phyloP scores from a whole-genome alignment of 2,329 filamentous ascomycete species.

The Trichophyton rubrum region DNA sequence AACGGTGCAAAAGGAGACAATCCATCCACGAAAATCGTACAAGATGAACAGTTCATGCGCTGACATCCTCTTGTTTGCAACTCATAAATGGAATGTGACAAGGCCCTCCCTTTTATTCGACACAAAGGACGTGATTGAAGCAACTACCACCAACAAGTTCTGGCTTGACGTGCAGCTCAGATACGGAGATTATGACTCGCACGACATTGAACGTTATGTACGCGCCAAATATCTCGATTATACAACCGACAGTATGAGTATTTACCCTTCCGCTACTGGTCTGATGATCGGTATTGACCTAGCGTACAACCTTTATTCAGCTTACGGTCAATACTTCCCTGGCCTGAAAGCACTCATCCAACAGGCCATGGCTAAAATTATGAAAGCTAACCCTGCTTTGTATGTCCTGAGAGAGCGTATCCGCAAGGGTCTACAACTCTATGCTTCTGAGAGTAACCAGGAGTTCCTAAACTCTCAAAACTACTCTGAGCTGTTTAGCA shows the following conservation, averaged over 20 bases:
- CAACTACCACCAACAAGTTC: constrained; percentile 96
- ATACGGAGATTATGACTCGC: constrained; percentile 97
- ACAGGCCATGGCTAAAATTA: constrained; percentile 98
- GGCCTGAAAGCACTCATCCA: constrained; percentile 90
- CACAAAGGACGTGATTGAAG: constrained; percentile 87
- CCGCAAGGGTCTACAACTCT: constrained; percentile 91
- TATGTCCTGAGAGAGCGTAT: constrained; percentile 97
- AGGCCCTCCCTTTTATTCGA: constrained; percentile 87
- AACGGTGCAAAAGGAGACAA: constrained; percentile 96
- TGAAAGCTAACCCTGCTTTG: constrained; percentile 96
- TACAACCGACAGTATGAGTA: constrained; percentile 96
- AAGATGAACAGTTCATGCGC: constrained; percentile 99
- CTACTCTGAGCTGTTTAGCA: constrained; percentile 97
- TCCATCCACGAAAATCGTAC: constrained; percentile 97
- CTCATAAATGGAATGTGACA: constrained; percentile 98
- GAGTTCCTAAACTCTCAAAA: constrained; percentile 99
- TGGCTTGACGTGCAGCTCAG: constrained; percentile 95
- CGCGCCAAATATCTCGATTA: constrained; percentile 98
- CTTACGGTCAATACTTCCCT: constrained; percentile 97
- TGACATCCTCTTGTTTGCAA: constrained; percentile 91
- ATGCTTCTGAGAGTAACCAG: constrained; percentile 96
- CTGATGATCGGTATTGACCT: constrained; percentile 97
- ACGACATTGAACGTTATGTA: constrained; percentile 96
- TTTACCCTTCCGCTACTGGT: constrained; percentile 92
- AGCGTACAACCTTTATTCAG: constrained; percentile 96